phyloP scores from a whole-genome alignment of 805 yeast species.

The Nematodospora valgi region DNA sequence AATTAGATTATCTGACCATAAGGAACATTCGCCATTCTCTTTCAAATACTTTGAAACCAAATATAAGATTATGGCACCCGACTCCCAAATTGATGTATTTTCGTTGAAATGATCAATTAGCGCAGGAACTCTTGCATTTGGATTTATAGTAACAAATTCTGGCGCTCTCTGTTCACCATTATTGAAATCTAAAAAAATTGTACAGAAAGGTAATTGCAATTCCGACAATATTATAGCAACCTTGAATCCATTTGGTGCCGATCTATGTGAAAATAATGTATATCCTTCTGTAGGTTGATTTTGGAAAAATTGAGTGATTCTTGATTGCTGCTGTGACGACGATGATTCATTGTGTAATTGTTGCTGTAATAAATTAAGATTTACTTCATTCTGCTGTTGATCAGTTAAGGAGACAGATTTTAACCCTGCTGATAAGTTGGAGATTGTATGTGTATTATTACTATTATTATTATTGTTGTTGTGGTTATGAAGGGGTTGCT shows the following conservation, averaged over 20 bases:
- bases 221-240: slow-evolving; percentile 85
- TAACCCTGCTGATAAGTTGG: slow-evolving; percentile 45
- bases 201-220: slow-evolving; percentile 71
- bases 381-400: slow-evolving; percentile 41
- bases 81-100: slow-evolving; percentile 87
- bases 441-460: slow-evolving; percentile 25
- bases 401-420: slow-evolving; percentile 41
- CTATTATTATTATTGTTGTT: slow-evolving; percentile 1
- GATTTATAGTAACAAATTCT: slow-evolving; percentile 88
- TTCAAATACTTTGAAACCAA: slow-evolving; percentile 64
- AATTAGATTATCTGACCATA: slow-evolving; percentile 74
- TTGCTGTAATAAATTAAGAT: slow-evolving; percentile 41
- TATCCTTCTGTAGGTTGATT: slow-evolving; percentile 79
- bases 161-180: slow-evolving; percentile 91
- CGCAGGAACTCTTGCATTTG: slow-evolving; percentile 95
- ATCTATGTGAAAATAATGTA: slow-evolving; percentile 76
- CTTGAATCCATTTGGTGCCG: too few species aligned
- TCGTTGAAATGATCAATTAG: slow-evolving; percentile 83
- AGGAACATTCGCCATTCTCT: slow-evolving; percentile 64
- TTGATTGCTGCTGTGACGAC: too few species aligned
- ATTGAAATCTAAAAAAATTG: slow-evolving; percentile 82
- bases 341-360: slow-evolving; percentile 36
- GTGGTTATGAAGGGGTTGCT: neutral
- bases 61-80: slow-evolving; percentile 87
- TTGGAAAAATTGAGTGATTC: slow-evolving; percentile 69